phyloP scores from a whole-genome alignment of 441 rosid genomes.

The Eutrema salsugineum region DNA sequence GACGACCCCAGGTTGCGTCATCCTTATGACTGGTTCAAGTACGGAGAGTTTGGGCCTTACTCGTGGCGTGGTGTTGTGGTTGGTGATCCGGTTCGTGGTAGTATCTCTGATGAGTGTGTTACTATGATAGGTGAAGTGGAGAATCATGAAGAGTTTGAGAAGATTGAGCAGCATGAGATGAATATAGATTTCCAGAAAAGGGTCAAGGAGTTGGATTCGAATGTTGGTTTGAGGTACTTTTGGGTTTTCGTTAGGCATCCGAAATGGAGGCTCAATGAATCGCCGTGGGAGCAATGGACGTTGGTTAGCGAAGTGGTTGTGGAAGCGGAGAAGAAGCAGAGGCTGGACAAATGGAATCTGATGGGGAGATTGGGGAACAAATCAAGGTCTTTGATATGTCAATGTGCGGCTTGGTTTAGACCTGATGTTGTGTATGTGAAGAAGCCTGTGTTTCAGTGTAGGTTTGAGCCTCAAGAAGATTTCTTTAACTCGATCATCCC shows the following conservation, averaged over 20 bases:
- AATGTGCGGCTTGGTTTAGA: slow-evolving; percentile 90
- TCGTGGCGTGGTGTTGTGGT: slow-evolving; percentile 94
- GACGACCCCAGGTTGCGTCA: slow-evolving; percentile 83
- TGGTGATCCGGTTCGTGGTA: slow-evolving; percentile 79
- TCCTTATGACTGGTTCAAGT: slow-evolving; percentile 87
- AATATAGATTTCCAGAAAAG: slow-evolving; percentile 60
- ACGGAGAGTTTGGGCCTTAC: slow-evolving; percentile 91
- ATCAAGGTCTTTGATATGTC: slow-evolving; percentile 57
- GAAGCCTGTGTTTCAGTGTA: slow-evolving; percentile 83
- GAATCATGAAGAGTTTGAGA: slow-evolving; percentile 77
- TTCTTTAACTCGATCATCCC: slow-evolving; percentile 58
- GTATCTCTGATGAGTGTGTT: slow-evolving; percentile 71
- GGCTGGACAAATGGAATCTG: slow-evolving; percentile 90
- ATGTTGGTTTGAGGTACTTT: slow-evolving; percentile 63
- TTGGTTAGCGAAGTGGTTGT: slow-evolving; percentile 74
- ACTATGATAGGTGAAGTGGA: slow-evolving; percentile 61
- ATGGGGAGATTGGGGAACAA: slow-evolving; percentile 90
- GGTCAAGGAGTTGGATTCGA: slow-evolving; percentile 54
- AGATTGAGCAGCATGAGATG: slow-evolving; percentile 87
- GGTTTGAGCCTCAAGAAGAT: slow-evolving; percentile 81
- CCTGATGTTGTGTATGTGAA: slow-evolving; percentile 88
- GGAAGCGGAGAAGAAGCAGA: slow-evolving; percentile 62
- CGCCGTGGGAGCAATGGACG: slow-evolving; percentile 95
- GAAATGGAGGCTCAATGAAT: slow-evolving; percentile 65
- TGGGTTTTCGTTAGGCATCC: slow-evolving; percentile 96